A percentile compares a stretch with the other conserved stretches of the same genome.
phyloP scores from a whole-genome alignment of 2,329 filamentous ascomycete genomes.

The Penicillium hordei region DNA sequence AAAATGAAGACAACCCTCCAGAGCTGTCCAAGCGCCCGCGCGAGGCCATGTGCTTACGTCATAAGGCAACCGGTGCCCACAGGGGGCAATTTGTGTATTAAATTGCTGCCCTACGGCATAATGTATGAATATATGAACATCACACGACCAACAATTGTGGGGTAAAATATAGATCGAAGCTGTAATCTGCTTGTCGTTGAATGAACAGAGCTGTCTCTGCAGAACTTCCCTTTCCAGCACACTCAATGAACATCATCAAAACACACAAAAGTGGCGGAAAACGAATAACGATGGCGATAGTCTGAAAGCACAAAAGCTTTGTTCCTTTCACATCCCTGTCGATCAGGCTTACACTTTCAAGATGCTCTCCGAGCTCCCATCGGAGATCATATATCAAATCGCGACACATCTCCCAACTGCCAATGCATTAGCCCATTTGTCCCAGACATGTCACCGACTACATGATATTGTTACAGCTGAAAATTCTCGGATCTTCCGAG shows the following conservation, averaged over 20 bases:
- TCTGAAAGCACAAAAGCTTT: not conserved
- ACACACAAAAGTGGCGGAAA: not conserved
- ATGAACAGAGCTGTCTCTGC: not conserved
- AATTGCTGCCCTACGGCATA: not conserved
- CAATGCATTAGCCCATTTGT: conserved; percentile 46
- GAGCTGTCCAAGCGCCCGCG: not conserved
- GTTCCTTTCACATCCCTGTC: not conserved
- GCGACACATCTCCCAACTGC: conserved; percentile 47
- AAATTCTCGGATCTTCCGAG: conserved; percentile 49
- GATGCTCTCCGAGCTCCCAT: conserved; percentile 40
- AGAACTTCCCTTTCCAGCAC: not conserved
- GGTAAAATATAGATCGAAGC: not conserved
- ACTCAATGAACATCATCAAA: not conserved
- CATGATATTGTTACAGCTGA: conserved; percentile 48
- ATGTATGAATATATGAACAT: not conserved
- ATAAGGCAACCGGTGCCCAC: not conserved
- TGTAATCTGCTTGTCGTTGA: not conserved
- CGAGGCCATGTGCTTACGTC: not conserved
- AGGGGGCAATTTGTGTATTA: not conserved
- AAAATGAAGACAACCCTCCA: not conserved
- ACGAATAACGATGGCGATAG: not conserved
- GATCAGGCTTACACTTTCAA: not conserved
- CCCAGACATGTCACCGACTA: conserved; percentile 48
- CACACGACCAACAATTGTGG: not conserved
- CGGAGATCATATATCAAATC: conserved; percentile 47